Base-by-base conservation (phyloP, 495 filamentous ascomycete genomes). In the Penicillium malachiteum region DNA sequence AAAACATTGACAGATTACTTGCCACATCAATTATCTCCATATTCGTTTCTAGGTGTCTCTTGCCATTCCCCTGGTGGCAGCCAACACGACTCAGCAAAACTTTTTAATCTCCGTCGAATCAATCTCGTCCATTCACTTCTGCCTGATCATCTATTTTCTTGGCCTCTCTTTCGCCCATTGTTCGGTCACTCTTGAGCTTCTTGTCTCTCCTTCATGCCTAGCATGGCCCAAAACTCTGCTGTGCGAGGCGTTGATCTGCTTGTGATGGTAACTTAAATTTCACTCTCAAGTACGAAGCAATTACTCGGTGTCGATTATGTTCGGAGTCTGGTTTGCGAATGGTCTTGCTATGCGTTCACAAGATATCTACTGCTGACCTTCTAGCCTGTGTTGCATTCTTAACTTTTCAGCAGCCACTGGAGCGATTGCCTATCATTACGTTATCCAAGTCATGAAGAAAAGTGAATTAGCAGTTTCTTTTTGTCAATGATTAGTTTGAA, bases 221-320 rank as follows among this genome's bases (percentile, higher is more conserved):
- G 16, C 44, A 44, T 55, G 54, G 48, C 40, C 41, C 47, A 17
- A 51, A 56, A 8, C 32, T 42, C 21, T 17, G 48, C 56, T 57
- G 46, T 34, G 40, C 47, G 16, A 54, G 13, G 35, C 43, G 37
- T 54, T 53, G 42, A 57, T 59, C 52, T 67, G 63, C 52, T 56
- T 58, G 30, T 59, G 45, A 62, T 56, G 52, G 54, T 64, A 59
- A 49, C 51, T 54, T 46, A 50, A 50, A 63, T 66, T 43, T 64
- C 33, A 39, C 34, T 54, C 46, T 26, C 48, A 55, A 56, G 40
- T 66, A 55, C 56, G 60, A 55, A 51, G 43, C 49, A 58, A 44
- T 56, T 57, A 54, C 56, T 50, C 34, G 50, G 58, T 56, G 54
- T 63, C 51, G 37, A 56, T 59, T 58, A 58, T 60, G 58, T 48